Base-by-base conservation (phyloP, 208 protist species). In the Leishmania amazonensis region DNA sequence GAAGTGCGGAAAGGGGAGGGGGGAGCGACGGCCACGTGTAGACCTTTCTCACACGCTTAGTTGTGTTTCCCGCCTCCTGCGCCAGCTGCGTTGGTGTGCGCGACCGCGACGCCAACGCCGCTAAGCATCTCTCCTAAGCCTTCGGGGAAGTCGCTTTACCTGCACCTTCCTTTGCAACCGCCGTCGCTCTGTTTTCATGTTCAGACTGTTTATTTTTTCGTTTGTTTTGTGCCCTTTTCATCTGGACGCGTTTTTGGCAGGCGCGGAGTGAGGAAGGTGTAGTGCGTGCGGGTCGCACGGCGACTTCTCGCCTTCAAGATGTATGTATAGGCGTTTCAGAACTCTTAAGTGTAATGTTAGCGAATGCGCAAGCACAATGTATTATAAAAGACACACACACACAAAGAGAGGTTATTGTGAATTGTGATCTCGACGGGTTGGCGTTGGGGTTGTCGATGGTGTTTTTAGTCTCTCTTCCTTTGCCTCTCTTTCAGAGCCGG, bases 391-490 rank as follows among this genome's bases (percentile, higher is more conserved):
- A 51, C 47, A 58, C 71, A 58, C 47, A 76, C 73, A 35, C 51
- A 28, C 47, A 38, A n/a, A 31, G 72, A 58, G 51, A 15, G n/a
- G 73, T 19, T 62, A 28, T 38, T 76, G n/a, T 62, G 13, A 35
- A 57, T 42, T 76, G 8, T 62, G 31, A 38, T 62, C 24, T 76
- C 53, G 70, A 51, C 35, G 49, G 51, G 31, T 70, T 84, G 24
- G 78, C 38, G n/a, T 49, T 65, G 38, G 6, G 57, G 68, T 51
- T 57, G 77, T 51, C 60, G 77, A 53, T 35, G 11, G 40, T 68
- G 54, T n/a, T 76, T 79, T 49, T 58, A 19, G 67, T 57, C 54
- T 86, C 57, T 80, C 85, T 83, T 62, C 70, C 60, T 78, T 82
- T 75, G 68, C 80, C 45, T 85, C 19, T 75, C 57, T 53, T 76